A percentile compares a stretch with the other conserved stretches of the same genome.
Evolutionary conservation across 805 yeast genomes (phyloP).

Genomic region (Kuraishia floccosa): DNA sequence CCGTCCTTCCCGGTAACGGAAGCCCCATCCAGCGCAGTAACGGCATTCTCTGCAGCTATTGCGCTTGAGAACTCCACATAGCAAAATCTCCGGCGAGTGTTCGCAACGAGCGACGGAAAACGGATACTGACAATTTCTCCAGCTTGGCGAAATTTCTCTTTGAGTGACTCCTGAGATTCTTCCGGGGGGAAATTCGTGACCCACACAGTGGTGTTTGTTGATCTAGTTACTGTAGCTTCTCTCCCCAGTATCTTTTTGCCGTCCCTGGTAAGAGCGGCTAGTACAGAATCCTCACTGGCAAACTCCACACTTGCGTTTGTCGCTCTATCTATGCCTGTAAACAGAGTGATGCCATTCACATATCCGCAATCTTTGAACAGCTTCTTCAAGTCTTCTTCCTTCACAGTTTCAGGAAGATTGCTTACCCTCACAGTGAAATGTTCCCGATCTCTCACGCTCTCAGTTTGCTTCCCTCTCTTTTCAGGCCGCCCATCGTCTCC

Average conservation of each 20-base stretch:
- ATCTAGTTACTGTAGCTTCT: slow-evolving; percentile 31
- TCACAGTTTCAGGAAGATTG: slow-evolving; percentile 27
- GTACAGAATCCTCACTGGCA: slow-evolving; percentile 28
- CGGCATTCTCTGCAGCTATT: slow-evolving; percentile 33
- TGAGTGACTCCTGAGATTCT: slow-evolving; percentile 26
- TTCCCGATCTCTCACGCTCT: slow-evolving; percentile 62
- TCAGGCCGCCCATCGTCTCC: too few relatives aligned
- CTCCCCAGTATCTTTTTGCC: slow-evolving; percentile 31
- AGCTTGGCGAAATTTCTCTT: slow-evolving; percentile 22
- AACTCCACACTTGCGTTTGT: slow-evolving; percentile 38
- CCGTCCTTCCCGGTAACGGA: slow-evolving; percentile 17
- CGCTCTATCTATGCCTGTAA: slow-evolving; percentile 6
- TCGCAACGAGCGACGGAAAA: slow-evolving; percentile 49
- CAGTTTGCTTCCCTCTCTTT: too few relatives aligned
- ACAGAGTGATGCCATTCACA: slow-evolving; percentile 23
- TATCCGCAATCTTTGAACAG: slow-evolving; percentile 56
- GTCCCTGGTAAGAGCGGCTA: slow-evolving; percentile 51
- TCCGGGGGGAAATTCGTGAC: slow-evolving; percentile 64
- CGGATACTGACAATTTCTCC: slow-evolving; percentile 40
- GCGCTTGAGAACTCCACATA: slow-evolving; percentile 46
- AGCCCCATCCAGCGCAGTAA: slow-evolving; percentile 25
- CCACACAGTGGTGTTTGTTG: slow-evolving; percentile 48
- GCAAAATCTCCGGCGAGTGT: slow-evolving; percentile 56
- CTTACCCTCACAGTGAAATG: slow-evolving; percentile 41
- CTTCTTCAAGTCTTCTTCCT: slow-evolving; percentile 24